A percentile compares a stretch with the other conserved stretches of the same genome.
phyloP scores from a whole-genome alignment of 192 early-diverging fungal genomes.

The Podila epicladia region DNA sequence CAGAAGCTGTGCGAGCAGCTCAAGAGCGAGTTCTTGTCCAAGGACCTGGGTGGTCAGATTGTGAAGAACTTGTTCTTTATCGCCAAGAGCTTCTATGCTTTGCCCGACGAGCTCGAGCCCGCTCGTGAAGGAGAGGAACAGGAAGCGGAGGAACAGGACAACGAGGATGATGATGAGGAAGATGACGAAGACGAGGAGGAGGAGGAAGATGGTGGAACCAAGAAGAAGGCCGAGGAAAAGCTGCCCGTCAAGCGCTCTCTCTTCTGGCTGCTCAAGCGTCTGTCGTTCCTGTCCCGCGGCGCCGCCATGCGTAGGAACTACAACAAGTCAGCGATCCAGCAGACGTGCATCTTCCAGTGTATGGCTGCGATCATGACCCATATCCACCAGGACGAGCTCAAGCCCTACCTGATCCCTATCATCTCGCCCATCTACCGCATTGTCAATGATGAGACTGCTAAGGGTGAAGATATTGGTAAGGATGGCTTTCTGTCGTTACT shows the following conservation, averaged over 20 bases:
- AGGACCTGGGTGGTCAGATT: slow-evolving; percentile 87
- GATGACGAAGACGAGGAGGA: slow-evolving; percentile 43
- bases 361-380: slow-evolving; percentile 86
- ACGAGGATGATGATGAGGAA: slow-evolving; percentile 54
- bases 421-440: slow-evolving; percentile 85
- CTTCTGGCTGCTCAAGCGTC: slow-evolving; percentile 66
- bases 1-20: slow-evolving; percentile 70
- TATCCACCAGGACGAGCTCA: slow-evolving; percentile 65
- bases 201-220: slow-evolving; percentile 35
- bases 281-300: slow-evolving; percentile 73
- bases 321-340: slow-evolving; percentile 60
- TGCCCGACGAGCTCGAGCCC: slow-evolving; percentile 27
- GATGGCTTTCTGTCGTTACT: not conserved
- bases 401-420: slow-evolving; percentile 75
- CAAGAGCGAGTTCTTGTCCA: slow-evolving; percentile 68
- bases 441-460: slow-evolving; percentile 74
- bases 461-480: slow-evolving; percentile 71
- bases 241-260: slow-evolving; percentile 54
- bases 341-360: slow-evolving; percentile 88
- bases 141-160: slow-evolving; percentile 43
- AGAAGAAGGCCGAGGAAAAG: slow-evolving; percentile 28
- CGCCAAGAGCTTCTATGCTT: slow-evolving; percentile 75
- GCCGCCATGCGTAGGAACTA: slow-evolving; percentile 57
- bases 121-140: slow-evolving; percentile 43
- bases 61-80: slow-evolving; percentile 96